These are phyloP conservation scores for Penicillium silybi DNA, from an alignment of 495 filamentous ascomycete genomes.

Conservation along the genomic window DNA sequence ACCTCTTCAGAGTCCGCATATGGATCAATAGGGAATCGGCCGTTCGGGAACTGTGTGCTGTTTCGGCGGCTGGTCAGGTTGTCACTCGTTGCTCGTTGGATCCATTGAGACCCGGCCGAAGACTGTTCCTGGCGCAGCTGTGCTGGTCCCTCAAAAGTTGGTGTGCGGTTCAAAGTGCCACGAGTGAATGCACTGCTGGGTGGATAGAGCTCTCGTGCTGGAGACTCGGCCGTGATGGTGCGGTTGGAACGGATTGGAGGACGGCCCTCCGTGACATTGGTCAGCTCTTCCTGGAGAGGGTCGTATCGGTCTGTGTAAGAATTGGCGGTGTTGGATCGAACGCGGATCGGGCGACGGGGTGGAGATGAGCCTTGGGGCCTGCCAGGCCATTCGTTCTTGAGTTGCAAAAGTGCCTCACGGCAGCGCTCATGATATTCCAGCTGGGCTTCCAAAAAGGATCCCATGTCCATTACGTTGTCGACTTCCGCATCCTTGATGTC, in stretches of 20 bases:
- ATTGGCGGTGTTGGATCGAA: constrained; percentile 60
- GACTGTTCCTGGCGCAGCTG: constrained; percentile 49
- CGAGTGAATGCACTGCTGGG: constrained; percentile 30
- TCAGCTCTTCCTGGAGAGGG: constrained; percentile 53
- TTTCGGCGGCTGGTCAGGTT: constrained; percentile 41
- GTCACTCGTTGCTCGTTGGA: constrained; percentile 58
- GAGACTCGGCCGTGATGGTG: constrained; percentile 28
- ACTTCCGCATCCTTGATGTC: constrained; percentile 91
- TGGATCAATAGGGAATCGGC: constrained; percentile 46
- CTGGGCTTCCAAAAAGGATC: constrained; percentile 82
- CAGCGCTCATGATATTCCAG: constrained; percentile 88
- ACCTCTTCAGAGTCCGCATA: constrained; percentile 61
- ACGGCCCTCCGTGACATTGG: constrained; percentile 41
- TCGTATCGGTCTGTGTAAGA: constrained; percentile 57
- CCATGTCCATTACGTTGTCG: constrained; percentile 78
- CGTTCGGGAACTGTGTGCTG: constrained; percentile 40
- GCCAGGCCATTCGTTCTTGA: constrained; percentile 66
- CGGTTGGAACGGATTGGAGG: constrained; percentile 60
- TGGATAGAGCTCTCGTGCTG: constrained; percentile 32
- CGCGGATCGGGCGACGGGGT: constrained; percentile 41
- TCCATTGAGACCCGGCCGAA: constrained; percentile 39
- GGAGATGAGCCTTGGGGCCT: constrained; percentile 31
- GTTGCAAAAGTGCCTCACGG: constrained; percentile 65
- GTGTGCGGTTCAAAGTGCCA: constrained; percentile 42
- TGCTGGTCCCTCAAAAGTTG: constrained; percentile 56